Conservation (phyloP, 495 filamentous ascomycete species). For the Amphirosellinia nigrospora region DNA sequence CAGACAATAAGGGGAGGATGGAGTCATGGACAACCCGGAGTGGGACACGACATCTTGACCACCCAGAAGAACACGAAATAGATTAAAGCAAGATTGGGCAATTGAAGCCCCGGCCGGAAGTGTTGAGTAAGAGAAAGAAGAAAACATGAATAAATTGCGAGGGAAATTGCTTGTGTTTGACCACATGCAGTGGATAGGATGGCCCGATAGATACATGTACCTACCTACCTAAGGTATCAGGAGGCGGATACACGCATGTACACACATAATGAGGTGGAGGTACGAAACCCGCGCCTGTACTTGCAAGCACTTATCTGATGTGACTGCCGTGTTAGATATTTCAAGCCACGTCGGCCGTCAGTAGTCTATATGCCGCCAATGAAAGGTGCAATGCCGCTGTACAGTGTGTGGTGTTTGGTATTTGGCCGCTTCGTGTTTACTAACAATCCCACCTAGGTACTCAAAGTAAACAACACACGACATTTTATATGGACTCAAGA, state of each 20-base stretch:
- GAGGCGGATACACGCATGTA: background rate
- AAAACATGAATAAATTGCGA: background rate
- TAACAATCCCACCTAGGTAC: background rate
- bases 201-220: background rate
- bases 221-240: background rate
- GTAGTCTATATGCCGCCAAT: background rate
- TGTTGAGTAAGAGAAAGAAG: background rate
- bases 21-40: background rate
- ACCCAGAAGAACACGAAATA: background rate
- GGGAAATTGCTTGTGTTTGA: background rate
- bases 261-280: background rate
- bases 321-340: background rate
- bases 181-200: background rate
- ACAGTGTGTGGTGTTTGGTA: background rate
- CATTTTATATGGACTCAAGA: background rate
- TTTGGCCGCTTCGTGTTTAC: background rate
- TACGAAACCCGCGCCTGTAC: background rate
- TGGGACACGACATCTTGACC: background rate
- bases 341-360: background rate
- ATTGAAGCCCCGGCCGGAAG: background rate
- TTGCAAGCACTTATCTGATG: background rate
- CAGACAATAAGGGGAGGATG: background rate
- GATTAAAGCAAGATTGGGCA: background rate
- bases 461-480: background rate
- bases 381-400: background rate